A percentile compares a stretch with the other conserved stretches of the same genome.
Evolutionary conservation across 1,139 yeast species (phyloP).

Genomic region (Pichia inconspicua): DNA sequence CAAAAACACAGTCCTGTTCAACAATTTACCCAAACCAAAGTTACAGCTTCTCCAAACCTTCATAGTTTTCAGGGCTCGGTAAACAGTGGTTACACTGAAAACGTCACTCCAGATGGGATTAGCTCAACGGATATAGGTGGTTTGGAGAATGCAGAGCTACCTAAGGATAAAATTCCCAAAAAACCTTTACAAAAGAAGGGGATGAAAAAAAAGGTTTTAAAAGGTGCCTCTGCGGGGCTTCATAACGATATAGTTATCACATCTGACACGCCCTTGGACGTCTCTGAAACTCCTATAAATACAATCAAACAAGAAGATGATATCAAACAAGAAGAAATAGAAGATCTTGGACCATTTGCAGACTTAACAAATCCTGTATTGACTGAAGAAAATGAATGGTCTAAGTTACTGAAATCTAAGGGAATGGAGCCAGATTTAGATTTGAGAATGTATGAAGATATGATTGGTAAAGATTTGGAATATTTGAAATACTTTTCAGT

Average conservation of each 20-base stretch:
- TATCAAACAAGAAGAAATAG: not conserved
- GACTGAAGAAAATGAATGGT: constrained; percentile 41
- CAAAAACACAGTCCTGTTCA: not conserved
- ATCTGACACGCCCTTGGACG: not conserved
- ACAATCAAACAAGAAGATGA: not conserved
- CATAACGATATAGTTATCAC: not conserved
- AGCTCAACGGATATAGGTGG: not conserved
- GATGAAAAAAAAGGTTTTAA: constrained; percentile 12
- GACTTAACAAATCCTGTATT: constrained; percentile 1
- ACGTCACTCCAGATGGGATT: not conserved
- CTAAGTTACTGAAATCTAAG: constrained; percentile 37
- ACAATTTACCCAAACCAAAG: too few relatives aligned
- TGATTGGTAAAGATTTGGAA: constrained; percentile 43
- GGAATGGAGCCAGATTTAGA: constrained; percentile 41
- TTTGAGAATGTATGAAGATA: constrained; percentile 49
- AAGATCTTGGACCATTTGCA: not conserved
- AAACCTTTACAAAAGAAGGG: constrained; percentile 12
- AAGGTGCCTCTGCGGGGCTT: constrained; percentile 2
- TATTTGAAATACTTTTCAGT: constrained; percentile 16
- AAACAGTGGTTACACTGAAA: not conserved
- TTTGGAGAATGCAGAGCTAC: not conserved
- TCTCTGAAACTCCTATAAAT: too few relatives aligned
- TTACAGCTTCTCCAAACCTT: not conserved
- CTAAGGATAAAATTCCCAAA: constrained; percentile 9
- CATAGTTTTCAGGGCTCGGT: too few relatives aligned